Evolutionary conservation across 1,284 basidiomycete genomes (phyloP).

Genomic region (Apiotrichum porosum): DNA sequence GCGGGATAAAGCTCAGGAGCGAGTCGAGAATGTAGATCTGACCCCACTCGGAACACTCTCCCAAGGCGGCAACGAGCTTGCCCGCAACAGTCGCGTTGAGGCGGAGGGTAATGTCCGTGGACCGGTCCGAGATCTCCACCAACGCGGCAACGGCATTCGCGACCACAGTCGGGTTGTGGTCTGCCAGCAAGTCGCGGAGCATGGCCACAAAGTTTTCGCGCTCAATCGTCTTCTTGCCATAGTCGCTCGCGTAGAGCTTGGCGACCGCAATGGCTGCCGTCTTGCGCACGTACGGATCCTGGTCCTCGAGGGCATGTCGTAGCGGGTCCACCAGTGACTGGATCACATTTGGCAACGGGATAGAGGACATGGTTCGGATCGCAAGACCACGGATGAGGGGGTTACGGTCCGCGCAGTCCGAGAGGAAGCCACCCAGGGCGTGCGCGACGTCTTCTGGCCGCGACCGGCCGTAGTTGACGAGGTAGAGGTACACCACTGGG

Average conservation of each 20-base stretch:
- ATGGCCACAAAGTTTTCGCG: slow-evolving; percentile 89
- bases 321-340: slow-evolving; percentile 92
- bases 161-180: slow-evolving; percentile 92
- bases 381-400: slow-evolving; percentile 92
- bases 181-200: slow-evolving; percentile 68
- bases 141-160: slow-evolving; percentile 95
- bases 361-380: slow-evolving; percentile 94
- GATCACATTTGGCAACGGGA: slow-evolving; percentile 95
- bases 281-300: slow-evolving; percentile 96
- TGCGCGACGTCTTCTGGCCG: slow-evolving; percentile 93
- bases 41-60: slow-evolving; percentile 99
- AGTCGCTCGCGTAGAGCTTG: slow-evolving; percentile 93
- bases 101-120: slow-evolving; percentile 55
- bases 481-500: slow-evolving; percentile 90
- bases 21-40: slow-evolving; percentile 98
- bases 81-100: slow-evolving; percentile 48
- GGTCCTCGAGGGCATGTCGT: slow-evolving; percentile 84
- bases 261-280: slow-evolving; percentile 91
- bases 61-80: slow-evolving; percentile 89
- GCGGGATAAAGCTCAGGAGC: slow-evolving; percentile 85
- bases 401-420: slow-evolving; percentile 89
- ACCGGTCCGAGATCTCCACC: slow-evolving; percentile 66
- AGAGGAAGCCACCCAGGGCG: slow-evolving; percentile 94
- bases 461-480: slow-evolving; percentile 96
- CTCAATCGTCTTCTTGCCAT: slow-evolving; percentile 68